Evolutionary conservation across 768 basidiomycete genomes (phyloP).

Genomic region (Gelatoporia subvermispora): DNA sequence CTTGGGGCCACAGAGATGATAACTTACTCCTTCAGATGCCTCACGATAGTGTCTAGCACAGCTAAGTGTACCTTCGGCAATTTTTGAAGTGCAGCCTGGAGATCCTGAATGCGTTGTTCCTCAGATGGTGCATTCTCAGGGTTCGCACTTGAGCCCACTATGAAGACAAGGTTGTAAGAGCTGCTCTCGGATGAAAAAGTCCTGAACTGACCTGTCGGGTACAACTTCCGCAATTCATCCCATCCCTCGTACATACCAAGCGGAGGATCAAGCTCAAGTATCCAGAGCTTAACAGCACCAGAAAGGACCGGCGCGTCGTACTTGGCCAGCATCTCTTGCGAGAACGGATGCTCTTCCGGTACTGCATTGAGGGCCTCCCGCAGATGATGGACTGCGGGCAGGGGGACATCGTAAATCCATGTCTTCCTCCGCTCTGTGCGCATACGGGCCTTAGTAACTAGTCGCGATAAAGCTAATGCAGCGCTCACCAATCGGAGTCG

Average conservation of each 20-base stretch:
- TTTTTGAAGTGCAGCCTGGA: slow-evolving; percentile 59
- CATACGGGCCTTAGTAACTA: background rate
- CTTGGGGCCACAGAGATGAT: background rate
- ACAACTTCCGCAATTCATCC: slow-evolving; percentile 87
- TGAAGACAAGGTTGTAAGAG: background rate
- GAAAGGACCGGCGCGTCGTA: slow-evolving; percentile 88
- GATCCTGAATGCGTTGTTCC: slow-evolving; percentile 57
- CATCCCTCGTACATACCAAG: slow-evolving; percentile 83
- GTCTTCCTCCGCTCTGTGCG: slow-evolving; percentile 72
- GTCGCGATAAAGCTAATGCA: background rate
- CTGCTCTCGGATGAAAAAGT: background rate
- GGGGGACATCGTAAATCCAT: slow-evolving; percentile 94
- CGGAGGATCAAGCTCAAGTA: slow-evolving; percentile 88
- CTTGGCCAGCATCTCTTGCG: slow-evolving; percentile 54
- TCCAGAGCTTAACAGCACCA: slow-evolving; percentile 80
- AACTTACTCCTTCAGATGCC: slow-evolving; percentile 68
- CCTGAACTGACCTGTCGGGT: slow-evolving; percentile 51
- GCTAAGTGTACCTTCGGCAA: slow-evolving; percentile 76
- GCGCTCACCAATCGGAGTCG: slow-evolving; percentile 58
- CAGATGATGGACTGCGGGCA: slow-evolving; percentile 77
- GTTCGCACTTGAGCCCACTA: slow-evolving; percentile 51
- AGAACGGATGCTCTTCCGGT: slow-evolving; percentile 45
- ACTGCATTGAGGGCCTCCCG: slow-evolving; percentile 78
- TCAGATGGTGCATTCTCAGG: slow-evolving; percentile 48
- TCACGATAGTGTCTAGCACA: slow-evolving; percentile 73